phyloP scores from a whole-genome alignment of 2,329 filamentous ascomycete genomes.

The Aspergillus neoniger region DNA sequence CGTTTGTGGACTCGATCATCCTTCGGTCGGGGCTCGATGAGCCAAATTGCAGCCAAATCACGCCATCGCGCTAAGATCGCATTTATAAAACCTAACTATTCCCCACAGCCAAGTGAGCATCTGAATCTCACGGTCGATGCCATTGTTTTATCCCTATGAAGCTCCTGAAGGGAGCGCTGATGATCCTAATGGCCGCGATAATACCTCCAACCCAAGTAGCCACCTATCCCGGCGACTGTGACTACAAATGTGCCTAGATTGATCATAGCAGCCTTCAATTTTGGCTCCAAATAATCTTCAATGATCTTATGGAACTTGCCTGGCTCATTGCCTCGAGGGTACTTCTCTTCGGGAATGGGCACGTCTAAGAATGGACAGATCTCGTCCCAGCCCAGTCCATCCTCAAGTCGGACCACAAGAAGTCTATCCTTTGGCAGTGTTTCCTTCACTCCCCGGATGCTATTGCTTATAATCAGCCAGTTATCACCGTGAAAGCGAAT shows the following conservation, averaged over 20 bases:
- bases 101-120: not conserved
- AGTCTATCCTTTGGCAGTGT: slow-evolving; percentile 24
- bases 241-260: slow-evolving; percentile 16
- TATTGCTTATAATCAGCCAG: not conserved
- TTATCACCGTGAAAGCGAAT: not conserved
- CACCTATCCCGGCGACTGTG: slow-evolving; percentile 14
- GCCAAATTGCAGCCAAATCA: not conserved
- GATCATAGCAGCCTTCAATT: slow-evolving; percentile 15
- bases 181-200: not conserved
- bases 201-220: slow-evolving; percentile 14
- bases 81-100: not conserved
- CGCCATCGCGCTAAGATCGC: not conserved
- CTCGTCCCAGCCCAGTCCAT: slow-evolving; percentile 26
- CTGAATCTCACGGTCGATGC: not conserved
- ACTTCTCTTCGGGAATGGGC: slow-evolving; percentile 22
- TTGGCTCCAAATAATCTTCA: slow-evolving; percentile 14
- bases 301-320: slow-evolving; percentile 23
- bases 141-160: fast-evolving
- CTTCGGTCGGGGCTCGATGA: not conserved
- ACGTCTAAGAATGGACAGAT: slow-evolving; percentile 28
- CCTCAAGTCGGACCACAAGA: slow-evolving; percentile 22
- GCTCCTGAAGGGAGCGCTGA: not conserved
- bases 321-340: slow-evolving; percentile 25
- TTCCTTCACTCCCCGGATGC: slow-evolving; percentile 23
- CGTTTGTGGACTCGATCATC: not conserved